Percentiles rank a stretch among this genome's conserved stretches.
phyloP scores from a whole-genome alignment of 345 rosid species.

The Barbarea vulgaris region DNA sequence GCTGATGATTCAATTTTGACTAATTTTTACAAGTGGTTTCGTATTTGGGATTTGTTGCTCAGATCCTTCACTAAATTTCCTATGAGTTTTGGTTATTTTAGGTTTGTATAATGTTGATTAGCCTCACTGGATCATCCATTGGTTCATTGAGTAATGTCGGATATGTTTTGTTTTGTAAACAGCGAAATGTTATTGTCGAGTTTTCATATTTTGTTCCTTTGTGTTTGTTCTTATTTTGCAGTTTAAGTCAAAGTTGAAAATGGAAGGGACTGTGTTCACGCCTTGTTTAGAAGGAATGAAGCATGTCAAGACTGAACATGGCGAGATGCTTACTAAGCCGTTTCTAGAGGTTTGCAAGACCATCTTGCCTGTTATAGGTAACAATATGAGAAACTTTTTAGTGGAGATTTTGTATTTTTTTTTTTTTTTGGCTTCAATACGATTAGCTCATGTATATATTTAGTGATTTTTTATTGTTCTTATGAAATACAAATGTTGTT shows the following conservation, averaged over 20 bases:
- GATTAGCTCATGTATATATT: not conserved
- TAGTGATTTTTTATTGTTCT: not conserved
- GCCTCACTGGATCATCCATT: slow-evolving; percentile 1
- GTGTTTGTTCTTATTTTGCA: slow-evolving; percentile 2
- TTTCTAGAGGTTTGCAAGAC: slow-evolving; percentile 87
- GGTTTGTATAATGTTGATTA: slow-evolving; percentile 25
- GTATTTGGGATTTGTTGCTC: not conserved
- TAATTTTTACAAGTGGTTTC: not conserved
- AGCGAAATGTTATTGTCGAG: not conserved
- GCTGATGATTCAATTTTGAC: not conserved
- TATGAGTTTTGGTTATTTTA: not conserved
- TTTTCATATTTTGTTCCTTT: not conserved
- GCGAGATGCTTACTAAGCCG: slow-evolving; percentile 82
- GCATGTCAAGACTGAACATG: slow-evolving; percentile 66
- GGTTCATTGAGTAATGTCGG: slow-evolving; percentile 7
- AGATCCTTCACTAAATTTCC: not conserved
- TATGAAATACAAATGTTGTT: slow-evolving; percentile 2
- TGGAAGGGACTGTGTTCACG: slow-evolving; percentile 81
- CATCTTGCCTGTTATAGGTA: slow-evolving; percentile 85
- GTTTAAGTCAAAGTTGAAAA: slow-evolving; percentile 26
- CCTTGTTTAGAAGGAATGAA: slow-evolving; percentile 91
- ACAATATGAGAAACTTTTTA: not conserved
- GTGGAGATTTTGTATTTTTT: not conserved
- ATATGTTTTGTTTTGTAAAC: not conserved
- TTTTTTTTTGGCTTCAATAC: not conserved